phyloP scores from a whole-genome alignment of 148 eudicot genomes.

The Pouteria glomerata region DNA sequence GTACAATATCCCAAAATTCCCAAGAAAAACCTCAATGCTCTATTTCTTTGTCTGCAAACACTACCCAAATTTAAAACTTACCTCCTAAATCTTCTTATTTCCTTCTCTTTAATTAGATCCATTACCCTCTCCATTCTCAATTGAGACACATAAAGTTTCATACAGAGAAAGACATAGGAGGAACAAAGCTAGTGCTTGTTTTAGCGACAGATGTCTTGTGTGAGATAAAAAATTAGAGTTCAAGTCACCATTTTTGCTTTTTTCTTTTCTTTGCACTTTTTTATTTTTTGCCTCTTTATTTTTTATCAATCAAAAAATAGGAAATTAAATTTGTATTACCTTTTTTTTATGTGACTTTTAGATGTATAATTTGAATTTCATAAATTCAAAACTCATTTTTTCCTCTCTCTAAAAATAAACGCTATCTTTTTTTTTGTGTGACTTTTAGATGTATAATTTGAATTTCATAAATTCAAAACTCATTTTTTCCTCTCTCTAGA shows the following conservation, averaged over 20 bases:
- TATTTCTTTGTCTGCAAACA: constrained; percentile 20
- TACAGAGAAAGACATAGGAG: not conserved
- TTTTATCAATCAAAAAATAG: too few relatives aligned
- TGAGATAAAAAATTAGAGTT: constrained; percentile 40
- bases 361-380: too few relatives aligned
- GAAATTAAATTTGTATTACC: too few relatives aligned
- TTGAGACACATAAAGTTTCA: not conserved
- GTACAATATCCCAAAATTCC: constrained; percentile 30
- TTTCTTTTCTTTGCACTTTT: not conserved
- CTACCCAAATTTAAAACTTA: constrained; percentile 14
- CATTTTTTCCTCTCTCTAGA: too few relatives aligned
- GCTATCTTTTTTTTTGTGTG: too few relatives aligned
- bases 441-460: too few relatives aligned
- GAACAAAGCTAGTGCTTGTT: not conserved
- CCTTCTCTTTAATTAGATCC: constrained; percentile 17
- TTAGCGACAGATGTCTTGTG: constrained; percentile 26
- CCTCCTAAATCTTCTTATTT: not conserved
- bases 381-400: too few relatives aligned
- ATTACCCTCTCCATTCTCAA: not conserved
- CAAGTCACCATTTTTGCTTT: not conserved
- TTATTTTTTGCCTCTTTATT: not conserved
- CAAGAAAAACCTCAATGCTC: constrained; percentile 14
- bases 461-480: too few relatives aligned
- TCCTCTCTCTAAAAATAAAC: too few relatives aligned
- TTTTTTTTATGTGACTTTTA: too few relatives aligned